These are phyloP conservation scores for Cyberlindnera misumaiensis DNA, from an alignment of 805 yeast species.

Conservation along the genomic window DNA sequence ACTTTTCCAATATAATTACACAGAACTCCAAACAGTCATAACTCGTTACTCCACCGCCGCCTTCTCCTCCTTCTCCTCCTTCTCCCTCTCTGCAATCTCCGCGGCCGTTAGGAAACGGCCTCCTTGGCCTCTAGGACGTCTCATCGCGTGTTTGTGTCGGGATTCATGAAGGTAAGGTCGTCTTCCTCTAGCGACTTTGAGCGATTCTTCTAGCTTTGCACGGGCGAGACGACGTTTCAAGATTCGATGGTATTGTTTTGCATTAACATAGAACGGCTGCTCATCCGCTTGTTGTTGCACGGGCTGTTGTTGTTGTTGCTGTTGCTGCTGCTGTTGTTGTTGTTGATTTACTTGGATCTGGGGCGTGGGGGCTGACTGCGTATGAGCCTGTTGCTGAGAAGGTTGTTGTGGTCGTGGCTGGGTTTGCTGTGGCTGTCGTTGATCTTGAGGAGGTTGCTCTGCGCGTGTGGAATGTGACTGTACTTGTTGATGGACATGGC, in stretches of 20 bases:
- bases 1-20: not conserved
- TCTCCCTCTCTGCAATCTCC: slow-evolving; percentile 55
- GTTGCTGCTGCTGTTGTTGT: slow-evolving; percentile 4
- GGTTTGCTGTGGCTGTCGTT: slow-evolving; percentile 7
- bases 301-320: not conserved
- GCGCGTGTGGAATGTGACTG: not conserved
- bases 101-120: slow-evolving; percentile 96
- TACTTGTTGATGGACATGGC: not conserved
- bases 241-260: slow-evolving; percentile 94
- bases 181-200: slow-evolving; percentile 83
- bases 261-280: slow-evolving; percentile 96
- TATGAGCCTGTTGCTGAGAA: not conserved
- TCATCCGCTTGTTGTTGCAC: slow-evolving; percentile 34
- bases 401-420: not conserved
- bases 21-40: not conserved
- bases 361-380: not conserved
- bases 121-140: slow-evolving; percentile 98
- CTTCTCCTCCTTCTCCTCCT: slow-evolving; percentile 18
- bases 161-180: slow-evolving; percentile 95
- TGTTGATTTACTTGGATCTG: not conserved
- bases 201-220: slow-evolving; percentile 83
- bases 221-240: slow-evolving; percentile 89
- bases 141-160: slow-evolving; percentile 97
- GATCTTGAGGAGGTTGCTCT: slow-evolving; percentile 2
- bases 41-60: not conserved